phyloP scores from a whole-genome alignment of 805 yeast genomes.

The Candida gorgasii region DNA sequence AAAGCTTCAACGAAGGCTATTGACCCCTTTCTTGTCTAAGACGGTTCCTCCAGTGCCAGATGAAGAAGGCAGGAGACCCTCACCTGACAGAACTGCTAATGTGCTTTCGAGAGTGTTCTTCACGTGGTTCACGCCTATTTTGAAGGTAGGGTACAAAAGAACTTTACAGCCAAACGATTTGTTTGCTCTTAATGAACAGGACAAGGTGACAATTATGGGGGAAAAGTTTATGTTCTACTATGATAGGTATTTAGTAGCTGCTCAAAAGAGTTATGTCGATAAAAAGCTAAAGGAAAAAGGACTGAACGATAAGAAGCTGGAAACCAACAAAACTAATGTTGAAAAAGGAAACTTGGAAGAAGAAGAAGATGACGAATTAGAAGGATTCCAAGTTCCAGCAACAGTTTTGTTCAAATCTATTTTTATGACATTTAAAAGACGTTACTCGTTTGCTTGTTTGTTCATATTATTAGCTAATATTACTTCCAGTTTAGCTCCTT shows the following conservation, averaged over 20 bases:
- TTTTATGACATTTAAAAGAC: constrained; percentile 13
- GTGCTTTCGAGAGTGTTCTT: constrained; percentile 48
- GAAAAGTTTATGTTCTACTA: constrained; percentile 24
- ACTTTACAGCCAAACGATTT: constrained; percentile 67
- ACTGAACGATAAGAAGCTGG: neutral
- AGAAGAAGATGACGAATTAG: constrained; percentile 26
- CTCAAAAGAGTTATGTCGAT: constrained; percentile 22
- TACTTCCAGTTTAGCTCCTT: constrained; percentile 34
- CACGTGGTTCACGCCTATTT: constrained; percentile 68
- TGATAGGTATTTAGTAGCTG: constrained; percentile 22
- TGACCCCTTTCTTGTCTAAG: constrained; percentile 35
- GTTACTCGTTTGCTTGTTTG: constrained; percentile 24
- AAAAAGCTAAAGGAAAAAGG: constrained; percentile 28
- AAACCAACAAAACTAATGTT: constrained; percentile 20
- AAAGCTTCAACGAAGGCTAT: constrained; percentile 30
- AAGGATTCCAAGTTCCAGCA: constrained; percentile 31
- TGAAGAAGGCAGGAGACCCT: constrained; percentile 48
- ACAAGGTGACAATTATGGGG: constrained; percentile 36
- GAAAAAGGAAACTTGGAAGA: constrained; percentile 12
- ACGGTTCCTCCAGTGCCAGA: constrained; percentile 55
- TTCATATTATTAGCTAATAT: constrained; percentile 26
- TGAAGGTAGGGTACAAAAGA: constrained; percentile 69
- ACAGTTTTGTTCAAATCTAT: constrained; percentile 13
- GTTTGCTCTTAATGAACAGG: constrained; percentile 37
- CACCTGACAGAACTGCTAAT: constrained; percentile 46